Percentiles rank a stretch among this genome's conserved stretches.
Conservation (phyloP, 2,329 filamentous ascomycete species). For the Coleophoma cylindrospora region DNA sequence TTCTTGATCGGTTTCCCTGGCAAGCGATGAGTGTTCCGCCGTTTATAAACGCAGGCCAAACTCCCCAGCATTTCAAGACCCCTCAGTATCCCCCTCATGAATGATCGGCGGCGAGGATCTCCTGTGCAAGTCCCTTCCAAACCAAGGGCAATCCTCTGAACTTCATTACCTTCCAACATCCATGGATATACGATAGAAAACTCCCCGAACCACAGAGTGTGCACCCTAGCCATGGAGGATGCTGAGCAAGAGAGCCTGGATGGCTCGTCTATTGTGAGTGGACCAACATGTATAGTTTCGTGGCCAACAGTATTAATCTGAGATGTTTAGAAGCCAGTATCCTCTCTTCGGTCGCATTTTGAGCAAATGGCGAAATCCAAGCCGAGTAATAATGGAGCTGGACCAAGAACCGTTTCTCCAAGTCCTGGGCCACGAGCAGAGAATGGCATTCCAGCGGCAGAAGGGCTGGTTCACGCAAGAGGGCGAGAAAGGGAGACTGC, state of each 20-base stretch:
- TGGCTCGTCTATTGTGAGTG: constrained; percentile 68
- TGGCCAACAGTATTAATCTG: constrained; percentile 4
- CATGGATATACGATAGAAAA: constrained; percentile 14
- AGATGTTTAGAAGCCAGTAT: constrained; percentile 65
- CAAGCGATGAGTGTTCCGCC: not conserved
- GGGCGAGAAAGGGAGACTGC: constrained; percentile 17
- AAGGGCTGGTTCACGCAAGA: constrained; percentile 13
- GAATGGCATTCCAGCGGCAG: constrained; percentile 7
- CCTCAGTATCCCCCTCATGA: not conserved
- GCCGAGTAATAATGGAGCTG: constrained; percentile 25
- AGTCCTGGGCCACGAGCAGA: constrained; percentile 15
- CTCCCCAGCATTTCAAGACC: not conserved
- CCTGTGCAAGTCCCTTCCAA: not conserved
- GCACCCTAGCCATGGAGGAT: constrained; percentile 34
- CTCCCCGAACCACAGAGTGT: not conserved
- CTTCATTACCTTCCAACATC: not conserved
- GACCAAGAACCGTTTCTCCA: constrained; percentile 19
- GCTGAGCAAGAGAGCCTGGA: constrained; percentile 57
- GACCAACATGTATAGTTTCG: not conserved
- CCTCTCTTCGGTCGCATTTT: constrained; percentile 74
- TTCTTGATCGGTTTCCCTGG: too few species aligned
- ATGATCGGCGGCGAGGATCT: not conserved
- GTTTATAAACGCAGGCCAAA: not conserved
- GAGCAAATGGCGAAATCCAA: constrained; percentile 64
- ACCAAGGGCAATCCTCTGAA: not conserved